Evolutionary conservation across 2,329 filamentous ascomycete species (phyloP).

Genomic region (Bipolaris sorokiniana): DNA sequence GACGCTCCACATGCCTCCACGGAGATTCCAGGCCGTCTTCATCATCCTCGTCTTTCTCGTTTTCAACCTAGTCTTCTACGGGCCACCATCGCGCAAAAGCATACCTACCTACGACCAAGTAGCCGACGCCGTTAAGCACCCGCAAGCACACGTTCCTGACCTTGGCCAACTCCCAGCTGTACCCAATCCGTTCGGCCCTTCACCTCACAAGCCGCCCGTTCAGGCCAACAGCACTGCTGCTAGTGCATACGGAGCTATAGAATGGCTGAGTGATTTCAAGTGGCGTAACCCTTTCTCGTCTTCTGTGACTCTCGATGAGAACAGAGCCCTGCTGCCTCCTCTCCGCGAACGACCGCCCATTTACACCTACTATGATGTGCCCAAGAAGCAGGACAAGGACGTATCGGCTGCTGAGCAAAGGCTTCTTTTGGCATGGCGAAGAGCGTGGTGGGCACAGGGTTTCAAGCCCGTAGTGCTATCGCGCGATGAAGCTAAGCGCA

Average conservation of each 20-base stretch:
- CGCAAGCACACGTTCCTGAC: constrained; percentile 37
- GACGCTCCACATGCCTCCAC: constrained; percentile 50
- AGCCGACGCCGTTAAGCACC: constrained; percentile 49
- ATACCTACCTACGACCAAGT: constrained; percentile 48
- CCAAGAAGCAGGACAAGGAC: constrained; percentile 65
- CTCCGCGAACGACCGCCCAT: constrained; percentile 72
- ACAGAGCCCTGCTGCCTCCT: constrained; percentile 81
- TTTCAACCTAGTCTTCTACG: constrained; percentile 48
- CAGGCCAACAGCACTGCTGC: constrained; percentile 76
- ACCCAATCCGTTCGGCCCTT: constrained; percentile 71
- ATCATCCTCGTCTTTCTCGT: constrained; percentile 42
- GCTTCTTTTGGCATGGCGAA: constrained; percentile 83
- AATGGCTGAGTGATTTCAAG: constrained; percentile 88
- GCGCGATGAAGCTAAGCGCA: constrained; percentile 79
- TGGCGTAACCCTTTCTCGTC: constrained; percentile 92
- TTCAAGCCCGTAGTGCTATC: constrained; percentile 85
- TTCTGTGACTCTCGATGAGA: constrained; percentile 78
- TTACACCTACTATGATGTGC: constrained; percentile 89
- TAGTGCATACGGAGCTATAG: constrained; percentile 65
- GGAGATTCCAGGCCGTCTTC: constrained; percentile 55
- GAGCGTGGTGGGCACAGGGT: constrained; percentile 94
- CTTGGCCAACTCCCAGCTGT: constrained; percentile 43
- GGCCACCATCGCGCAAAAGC: constrained; percentile 40
- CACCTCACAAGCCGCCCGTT: constrained; percentile 74
- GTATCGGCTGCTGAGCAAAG: constrained; percentile 76